A percentile compares a stretch with the other conserved stretches of the same genome.
These are phyloP conservation scores for Podospora tetraspora DNA, from an alignment of 495 filamentous ascomycete genomes.

Conservation along the genomic window DNA sequence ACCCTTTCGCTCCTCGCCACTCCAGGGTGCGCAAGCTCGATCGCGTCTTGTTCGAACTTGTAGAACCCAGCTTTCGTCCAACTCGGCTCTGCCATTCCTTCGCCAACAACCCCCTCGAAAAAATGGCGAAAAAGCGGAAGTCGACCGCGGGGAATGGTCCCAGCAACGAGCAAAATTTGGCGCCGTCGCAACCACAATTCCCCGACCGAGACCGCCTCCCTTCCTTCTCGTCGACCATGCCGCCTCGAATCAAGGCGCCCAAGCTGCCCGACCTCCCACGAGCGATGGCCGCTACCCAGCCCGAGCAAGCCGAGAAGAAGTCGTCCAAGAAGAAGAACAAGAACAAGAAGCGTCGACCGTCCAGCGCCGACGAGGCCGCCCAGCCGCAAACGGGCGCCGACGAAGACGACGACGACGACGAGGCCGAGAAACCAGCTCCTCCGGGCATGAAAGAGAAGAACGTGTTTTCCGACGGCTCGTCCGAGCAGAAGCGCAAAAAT, in stretches of 20 bases:
- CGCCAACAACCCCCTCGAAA: neutral
- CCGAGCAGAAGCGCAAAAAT: neutral
- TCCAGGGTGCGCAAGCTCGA: neutral
- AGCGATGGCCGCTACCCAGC: neutral
- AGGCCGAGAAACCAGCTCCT: neutral
- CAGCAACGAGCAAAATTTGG: neutral
- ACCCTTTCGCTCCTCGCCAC: neutral
- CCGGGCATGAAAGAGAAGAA: neutral
- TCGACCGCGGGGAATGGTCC: neutral
- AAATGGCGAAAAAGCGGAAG: neutral
- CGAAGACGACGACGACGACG: neutral
- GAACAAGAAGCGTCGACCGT: neutral
- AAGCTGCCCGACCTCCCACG: neutral
- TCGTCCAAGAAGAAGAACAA: neutral
- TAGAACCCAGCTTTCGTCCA: neutral
- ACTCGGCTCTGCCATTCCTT: neutral
- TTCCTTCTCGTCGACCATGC: neutral
- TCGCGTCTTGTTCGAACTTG: neutral
- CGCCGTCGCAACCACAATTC: neutral
- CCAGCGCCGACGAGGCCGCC: neutral
- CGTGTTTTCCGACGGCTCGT: neutral
- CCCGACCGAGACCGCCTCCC: neutral
- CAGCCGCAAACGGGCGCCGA: neutral
- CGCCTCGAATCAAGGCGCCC: neutral
- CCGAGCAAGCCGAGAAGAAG: neutral